Conservation (phyloP, 2,329 filamentous ascomycete species). For the Trichoderma endophyticum region DNA sequence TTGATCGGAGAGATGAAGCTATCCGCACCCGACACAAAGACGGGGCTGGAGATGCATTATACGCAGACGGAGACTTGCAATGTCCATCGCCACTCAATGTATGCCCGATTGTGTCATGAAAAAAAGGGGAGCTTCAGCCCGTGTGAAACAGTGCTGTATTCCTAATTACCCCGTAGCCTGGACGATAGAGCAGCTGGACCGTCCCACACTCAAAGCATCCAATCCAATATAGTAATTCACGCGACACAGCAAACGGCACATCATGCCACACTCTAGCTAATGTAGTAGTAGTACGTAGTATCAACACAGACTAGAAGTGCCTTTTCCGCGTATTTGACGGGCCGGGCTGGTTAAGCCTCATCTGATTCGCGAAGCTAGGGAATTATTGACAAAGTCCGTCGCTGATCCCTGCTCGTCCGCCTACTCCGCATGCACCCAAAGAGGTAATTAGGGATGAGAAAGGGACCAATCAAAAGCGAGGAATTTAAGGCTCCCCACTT, state of each 20-base stretch:
- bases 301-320: neutral
- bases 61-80: neutral
- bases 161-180: neutral
- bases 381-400: neutral
- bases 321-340: neutral
- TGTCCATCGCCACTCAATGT: neutral
- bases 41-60: neutral
- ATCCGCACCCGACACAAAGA: neutral
- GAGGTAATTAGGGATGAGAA: conserved; percentile 1
- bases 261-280: neutral
- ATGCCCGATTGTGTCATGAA: neutral
- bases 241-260: neutral
- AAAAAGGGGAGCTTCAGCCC: neutral
- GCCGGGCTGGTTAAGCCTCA: neutral
- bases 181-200: neutral
- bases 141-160: neutral
- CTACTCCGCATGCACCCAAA: conserved; percentile 1
- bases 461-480: neutral
- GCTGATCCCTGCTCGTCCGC: neutral
- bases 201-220: neutral
- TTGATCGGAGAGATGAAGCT: neutral
- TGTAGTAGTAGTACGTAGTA: neutral
- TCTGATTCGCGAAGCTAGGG: conserved; percentile 6
- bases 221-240: neutral
- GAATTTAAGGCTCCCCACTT: neutral